Conservation (phyloP, 768 basidiomycete species). For the Rhodotorula taiwanensis region DNA sequence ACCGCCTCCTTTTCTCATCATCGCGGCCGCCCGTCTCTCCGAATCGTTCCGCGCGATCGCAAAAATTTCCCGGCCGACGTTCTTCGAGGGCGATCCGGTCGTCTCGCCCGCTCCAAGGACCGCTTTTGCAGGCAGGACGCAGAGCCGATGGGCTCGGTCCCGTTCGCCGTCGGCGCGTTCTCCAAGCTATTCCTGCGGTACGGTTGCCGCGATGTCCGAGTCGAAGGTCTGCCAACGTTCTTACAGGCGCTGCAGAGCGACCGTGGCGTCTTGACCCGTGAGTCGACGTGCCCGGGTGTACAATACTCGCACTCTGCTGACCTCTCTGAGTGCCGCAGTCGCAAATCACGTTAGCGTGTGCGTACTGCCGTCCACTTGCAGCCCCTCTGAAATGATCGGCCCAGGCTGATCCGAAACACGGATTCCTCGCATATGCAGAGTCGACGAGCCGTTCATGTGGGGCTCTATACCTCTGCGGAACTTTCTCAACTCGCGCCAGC, state of each 20-base stretch:
- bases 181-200: constrained; percentile 70
- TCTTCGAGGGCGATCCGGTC: too few relatives aligned
- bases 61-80: too few relatives aligned
- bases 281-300: constrained; percentile 31
- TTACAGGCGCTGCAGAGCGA: constrained; percentile 56
- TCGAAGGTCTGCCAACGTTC: constrained; percentile 64
- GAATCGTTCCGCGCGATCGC: too few relatives aligned
- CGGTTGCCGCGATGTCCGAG: constrained; percentile 59
- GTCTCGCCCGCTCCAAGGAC: too few relatives aligned
- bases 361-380: constrained; percentile 31
- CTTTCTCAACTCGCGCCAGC: constrained; percentile 56
- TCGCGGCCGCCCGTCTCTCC: too few relatives aligned
- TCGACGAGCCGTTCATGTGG: constrained; percentile 84
- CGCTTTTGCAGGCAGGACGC: too few relatives aligned
- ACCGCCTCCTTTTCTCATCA: too few relatives aligned
- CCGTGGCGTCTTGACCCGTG: constrained; percentile 68
- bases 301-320: too few relatives aligned
- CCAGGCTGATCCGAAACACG: constrained; percentile 11
- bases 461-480: constrained; percentile 64
- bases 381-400: neutral
- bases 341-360: constrained; percentile 92
- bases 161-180: constrained; percentile 56
- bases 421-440: constrained; percentile 47
- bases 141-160: constrained; percentile 22
- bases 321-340: constrained; percentile 51